Evolutionary conservation across 2,329 filamentous ascomycete species (phyloP).

Genomic region (Venturia carpophila): DNA sequence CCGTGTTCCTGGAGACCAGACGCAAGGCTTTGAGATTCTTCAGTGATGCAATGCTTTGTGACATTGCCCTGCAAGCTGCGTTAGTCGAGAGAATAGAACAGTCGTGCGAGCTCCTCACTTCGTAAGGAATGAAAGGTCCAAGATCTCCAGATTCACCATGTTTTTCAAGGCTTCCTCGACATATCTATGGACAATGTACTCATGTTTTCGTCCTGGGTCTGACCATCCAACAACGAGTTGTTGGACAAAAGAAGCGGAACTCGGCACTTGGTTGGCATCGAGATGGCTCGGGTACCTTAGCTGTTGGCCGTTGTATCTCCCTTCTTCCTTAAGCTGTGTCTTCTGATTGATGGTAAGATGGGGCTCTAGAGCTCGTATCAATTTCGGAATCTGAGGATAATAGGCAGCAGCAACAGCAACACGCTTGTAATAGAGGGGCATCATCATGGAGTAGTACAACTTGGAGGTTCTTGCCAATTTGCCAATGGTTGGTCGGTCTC

Average conservation of each 20-base stretch:
- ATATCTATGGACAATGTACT: conserved; percentile 15
- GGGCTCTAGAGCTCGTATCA: conserved; percentile 10
- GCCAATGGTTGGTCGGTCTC: conserved; percentile 14
- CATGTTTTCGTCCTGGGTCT: conserved; percentile 14
- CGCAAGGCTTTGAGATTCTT: neutral
- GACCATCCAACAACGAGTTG: conserved; percentile 2
- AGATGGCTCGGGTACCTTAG: conserved; percentile 4
- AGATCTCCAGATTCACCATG: conserved; percentile 11
- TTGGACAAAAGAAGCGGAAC: conserved; percentile 9
- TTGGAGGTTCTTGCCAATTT: conserved; percentile 12
- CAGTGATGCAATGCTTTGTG: neutral
- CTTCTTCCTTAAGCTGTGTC: conserved; percentile 13
- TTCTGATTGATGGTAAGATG: conserved; percentile 15
- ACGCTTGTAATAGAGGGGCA: conserved; percentile 11
- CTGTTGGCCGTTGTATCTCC: conserved; percentile 14
- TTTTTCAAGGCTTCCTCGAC: conserved; percentile 15
- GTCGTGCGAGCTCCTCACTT: neutral
- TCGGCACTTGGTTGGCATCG: neutral
- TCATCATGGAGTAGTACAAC: conserved; percentile 13
- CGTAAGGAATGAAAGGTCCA: conserved; percentile 12
- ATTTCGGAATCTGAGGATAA: conserved; percentile 7
- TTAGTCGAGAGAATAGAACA: neutral
- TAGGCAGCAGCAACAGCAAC: conserved; percentile 4
- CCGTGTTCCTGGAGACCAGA: neutral
- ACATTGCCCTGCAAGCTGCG: neutral